Percentiles rank a stretch among this genome's conserved stretches.
These are phyloP conservation scores for Alternaria ventricosa DNA, from an alignment of 2,329 filamentous ascomycete genomes.

Conservation along the genomic window DNA sequence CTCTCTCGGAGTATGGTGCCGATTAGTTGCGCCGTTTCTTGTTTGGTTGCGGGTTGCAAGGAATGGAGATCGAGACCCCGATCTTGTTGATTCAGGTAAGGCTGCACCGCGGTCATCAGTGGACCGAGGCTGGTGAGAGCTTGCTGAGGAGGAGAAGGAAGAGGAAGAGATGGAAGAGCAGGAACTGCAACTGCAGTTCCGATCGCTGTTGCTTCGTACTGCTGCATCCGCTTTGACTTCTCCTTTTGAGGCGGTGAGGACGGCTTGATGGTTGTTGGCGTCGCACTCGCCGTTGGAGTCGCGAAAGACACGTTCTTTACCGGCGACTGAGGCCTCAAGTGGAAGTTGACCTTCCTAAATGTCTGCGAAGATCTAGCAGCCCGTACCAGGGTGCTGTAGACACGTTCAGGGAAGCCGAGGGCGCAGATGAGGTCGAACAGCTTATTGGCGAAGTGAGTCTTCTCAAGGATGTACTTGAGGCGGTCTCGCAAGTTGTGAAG, in stretches of 20 bases:
- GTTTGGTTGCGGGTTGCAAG: constrained; percentile 11
- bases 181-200: rapidly evolving
- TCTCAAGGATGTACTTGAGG: constrained; percentile 8
- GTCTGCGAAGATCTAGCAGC: background rate
- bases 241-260: background rate
- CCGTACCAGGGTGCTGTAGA: constrained; percentile 10
- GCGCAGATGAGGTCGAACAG: constrained; percentile 13
- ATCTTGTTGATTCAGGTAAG: constrained; percentile 3
- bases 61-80: background rate
- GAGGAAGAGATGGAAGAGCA: background rate
- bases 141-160: background rate
- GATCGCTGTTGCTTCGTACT: too few species aligned
- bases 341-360: background rate
- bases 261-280: background rate
- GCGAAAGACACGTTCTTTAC: background rate
- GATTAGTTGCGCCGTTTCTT: background rate
- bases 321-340: background rate
- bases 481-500: background rate
- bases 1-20: background rate
- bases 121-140: background rate
- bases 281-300: rapidly evolving
- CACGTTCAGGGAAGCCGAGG: constrained; percentile 15
- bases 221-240: background rate
- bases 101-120: background rate
- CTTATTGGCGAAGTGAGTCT: constrained; percentile 4